Percentiles rank a stretch among this genome's conserved stretches.
Evolutionary conservation across 1,139 yeast genomes (phyloP).

Genomic region (Schwanniomyces etchellsii): DNA sequence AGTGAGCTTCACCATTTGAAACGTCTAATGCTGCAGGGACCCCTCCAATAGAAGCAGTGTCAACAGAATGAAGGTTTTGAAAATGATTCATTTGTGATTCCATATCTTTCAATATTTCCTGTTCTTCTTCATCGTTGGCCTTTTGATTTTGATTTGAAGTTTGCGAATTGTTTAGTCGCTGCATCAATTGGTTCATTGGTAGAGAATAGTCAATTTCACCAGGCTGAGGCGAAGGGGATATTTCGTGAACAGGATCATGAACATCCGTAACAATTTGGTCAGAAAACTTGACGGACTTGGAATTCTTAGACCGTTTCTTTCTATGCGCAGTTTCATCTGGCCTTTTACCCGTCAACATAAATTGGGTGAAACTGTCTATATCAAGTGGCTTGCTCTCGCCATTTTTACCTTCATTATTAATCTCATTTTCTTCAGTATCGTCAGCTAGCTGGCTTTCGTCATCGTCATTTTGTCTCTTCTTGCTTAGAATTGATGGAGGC

Average conservation of each 20-base stretch:
- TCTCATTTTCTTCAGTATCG: constrained; percentile 20
- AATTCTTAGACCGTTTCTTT: constrained; percentile 29
- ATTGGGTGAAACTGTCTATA: constrained; percentile 69
- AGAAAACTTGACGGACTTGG: constrained; percentile 65
- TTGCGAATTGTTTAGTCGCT: constrained; percentile 20
- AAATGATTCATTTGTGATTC: constrained; percentile 63
- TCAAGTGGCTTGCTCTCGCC: constrained; percentile 38
- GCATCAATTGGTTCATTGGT: constrained; percentile 69
- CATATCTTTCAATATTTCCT: constrained; percentile 61
- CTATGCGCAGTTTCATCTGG: constrained; percentile 38
- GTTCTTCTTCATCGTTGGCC: constrained; percentile 46
- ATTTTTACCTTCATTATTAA: constrained; percentile 1
- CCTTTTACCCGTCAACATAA: constrained; percentile 66
- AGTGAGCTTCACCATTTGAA: constrained; percentile 14
- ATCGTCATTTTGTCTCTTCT: constrained; percentile 45
- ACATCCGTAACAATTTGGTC: constrained; percentile 52
- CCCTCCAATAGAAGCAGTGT: constrained; percentile 58
- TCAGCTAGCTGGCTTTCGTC: constrained; percentile 10
- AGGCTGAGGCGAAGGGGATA: constrained; percentile 19
- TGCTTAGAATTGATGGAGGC: constrained; percentile 63
- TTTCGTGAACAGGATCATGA: constrained; percentile 22
- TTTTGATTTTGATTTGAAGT: constrained; percentile 17
- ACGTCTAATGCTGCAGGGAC: constrained; percentile 47
- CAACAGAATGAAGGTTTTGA: constrained; percentile 56
- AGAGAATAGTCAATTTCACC: constrained; percentile 49